Conservation (phyloP, 257 asterid species). For the Datura wrightii region DNA sequence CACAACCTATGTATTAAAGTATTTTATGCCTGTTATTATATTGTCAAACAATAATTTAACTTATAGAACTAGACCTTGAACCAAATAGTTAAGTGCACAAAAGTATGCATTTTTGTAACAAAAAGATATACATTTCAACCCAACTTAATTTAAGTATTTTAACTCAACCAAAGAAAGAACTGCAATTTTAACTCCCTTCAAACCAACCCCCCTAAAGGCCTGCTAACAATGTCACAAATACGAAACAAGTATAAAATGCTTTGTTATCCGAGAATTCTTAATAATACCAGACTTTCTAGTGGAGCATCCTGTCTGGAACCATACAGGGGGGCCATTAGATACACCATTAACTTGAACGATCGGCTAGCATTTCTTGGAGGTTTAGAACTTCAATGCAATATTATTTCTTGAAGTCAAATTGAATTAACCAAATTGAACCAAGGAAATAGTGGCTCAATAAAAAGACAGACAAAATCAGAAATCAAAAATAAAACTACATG, state of each 20-base stretch:
- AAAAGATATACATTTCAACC: neutral
- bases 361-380: neutral
- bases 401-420: no score
- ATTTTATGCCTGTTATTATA: neutral
- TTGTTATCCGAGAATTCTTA: neutral
- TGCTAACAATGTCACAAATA: neutral
- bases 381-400: neutral
- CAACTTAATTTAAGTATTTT: neutral
- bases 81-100: neutral
- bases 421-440: no score
- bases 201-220: neutral
- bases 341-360: neutral
- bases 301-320: neutral
- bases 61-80: neutral
- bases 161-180: neutral
- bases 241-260: neutral
- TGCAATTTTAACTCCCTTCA: neutral
- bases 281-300: neutral
- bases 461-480: no score
- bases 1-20: neutral
- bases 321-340: neutral
- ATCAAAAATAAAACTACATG: no score
- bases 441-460: no score
- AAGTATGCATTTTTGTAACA: no score
- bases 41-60: neutral